phyloP scores from a whole-genome alignment of 257 asterid species.

The Handroanthus guayacan region DNA sequence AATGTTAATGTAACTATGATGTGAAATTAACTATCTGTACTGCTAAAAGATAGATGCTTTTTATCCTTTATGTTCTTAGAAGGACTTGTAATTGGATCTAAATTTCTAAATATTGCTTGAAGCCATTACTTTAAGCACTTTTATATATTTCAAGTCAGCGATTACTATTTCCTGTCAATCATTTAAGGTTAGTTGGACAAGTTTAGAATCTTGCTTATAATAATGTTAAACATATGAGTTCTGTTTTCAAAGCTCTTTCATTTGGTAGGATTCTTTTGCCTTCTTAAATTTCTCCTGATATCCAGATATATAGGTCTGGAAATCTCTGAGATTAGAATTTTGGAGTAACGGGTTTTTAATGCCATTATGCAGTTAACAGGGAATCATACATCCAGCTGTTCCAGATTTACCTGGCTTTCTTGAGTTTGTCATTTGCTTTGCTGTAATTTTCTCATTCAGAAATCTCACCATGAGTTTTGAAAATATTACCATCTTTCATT shows the following conservation, averaged over 20 bases:
- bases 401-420: neutral
- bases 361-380: neutral
- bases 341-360: neutral
- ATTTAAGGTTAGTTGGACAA: neutral
- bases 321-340: neutral
- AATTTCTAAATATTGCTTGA: neutral
- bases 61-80: neutral
- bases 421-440: neutral
- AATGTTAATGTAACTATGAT: conserved; percentile 2
- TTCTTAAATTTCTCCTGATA: neutral
- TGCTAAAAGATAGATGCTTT: neutral
- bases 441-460: neutral
- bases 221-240: neutral
- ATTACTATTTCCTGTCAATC: neutral
- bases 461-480: no score
- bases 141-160: neutral
- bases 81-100: neutral
- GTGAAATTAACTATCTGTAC: neutral
- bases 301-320: neutral
- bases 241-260: neutral
- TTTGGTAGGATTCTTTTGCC: neutral
- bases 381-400: neutral
- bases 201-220: neutral
- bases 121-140: conserved; percentile 20
- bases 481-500: no score